Evolutionary conservation across 768 basidiomycete species (phyloP).

Genomic region (Clitopilus hobsonii): DNA sequence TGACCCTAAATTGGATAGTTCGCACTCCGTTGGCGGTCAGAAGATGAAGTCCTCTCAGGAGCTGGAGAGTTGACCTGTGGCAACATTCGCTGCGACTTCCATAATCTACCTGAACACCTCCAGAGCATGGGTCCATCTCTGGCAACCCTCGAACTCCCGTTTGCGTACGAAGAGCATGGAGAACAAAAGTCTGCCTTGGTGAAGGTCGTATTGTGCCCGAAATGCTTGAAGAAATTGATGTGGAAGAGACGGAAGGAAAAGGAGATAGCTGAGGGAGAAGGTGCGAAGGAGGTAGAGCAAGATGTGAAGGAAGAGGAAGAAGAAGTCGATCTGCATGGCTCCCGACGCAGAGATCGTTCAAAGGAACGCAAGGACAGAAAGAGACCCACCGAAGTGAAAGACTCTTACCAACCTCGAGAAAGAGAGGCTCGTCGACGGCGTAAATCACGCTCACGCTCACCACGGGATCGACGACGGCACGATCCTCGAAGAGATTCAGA

Average conservation of each 20-base stretch:
- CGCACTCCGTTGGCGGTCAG: constrained; percentile 91
- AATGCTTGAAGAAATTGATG: constrained; percentile 80
- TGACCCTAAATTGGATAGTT: constrained; percentile 41
- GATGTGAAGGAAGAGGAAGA: neutral
- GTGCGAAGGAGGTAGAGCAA: constrained; percentile 5
- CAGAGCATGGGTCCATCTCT: constrained; percentile 32
- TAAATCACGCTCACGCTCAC: constrained; percentile 32
- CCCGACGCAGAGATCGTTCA: too few species aligned
- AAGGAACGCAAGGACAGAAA: too few species aligned
- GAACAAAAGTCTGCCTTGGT: constrained; percentile 77
- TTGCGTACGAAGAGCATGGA: constrained; percentile 80
- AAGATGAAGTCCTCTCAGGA: constrained; percentile 81
- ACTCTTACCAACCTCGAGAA: too few species aligned
- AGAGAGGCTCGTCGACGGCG: constrained; percentile 27
- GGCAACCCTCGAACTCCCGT: constrained; percentile 84
- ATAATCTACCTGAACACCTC: constrained; percentile 30
- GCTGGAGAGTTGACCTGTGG: constrained; percentile 87
- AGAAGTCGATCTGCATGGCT: too few species aligned
- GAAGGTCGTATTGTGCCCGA: constrained; percentile 81
- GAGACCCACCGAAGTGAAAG: too few species aligned
- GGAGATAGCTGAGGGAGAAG: constrained; percentile 18
- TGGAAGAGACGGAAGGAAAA: constrained; percentile 78
- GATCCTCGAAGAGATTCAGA: neutral
- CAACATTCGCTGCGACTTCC: constrained; percentile 78
- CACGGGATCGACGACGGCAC: neutral